Percentiles rank a stretch among this genome's conserved stretches.
Evolutionary conservation across 164 flowering plant species (phyloP).

Genomic region (Vitis rotundifolia): DNA sequence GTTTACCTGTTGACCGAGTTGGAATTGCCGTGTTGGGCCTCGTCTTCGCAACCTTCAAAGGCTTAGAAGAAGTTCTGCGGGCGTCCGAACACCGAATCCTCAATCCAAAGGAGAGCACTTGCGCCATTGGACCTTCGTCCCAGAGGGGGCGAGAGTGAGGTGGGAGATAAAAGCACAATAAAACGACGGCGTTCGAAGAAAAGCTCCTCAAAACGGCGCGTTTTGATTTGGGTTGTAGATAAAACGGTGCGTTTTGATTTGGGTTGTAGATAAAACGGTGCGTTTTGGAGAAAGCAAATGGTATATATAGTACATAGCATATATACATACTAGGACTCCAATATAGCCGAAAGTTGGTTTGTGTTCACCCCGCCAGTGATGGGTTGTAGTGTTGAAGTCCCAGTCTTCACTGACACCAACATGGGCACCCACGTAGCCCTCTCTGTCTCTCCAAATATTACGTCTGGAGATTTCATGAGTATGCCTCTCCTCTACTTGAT

Average conservation of each 20-base stretch:
- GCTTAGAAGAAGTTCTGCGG: slow-evolving; percentile 11
- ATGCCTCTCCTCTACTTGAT: slow-evolving; percentile 1
- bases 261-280: too few relatives aligned
- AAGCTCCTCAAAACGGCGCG: too few relatives aligned
- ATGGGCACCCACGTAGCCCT: slow-evolving; percentile 50
- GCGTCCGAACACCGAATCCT: slow-evolving; percentile 8
- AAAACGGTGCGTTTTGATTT: too few relatives aligned
- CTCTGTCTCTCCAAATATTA: slow-evolving; percentile 31
- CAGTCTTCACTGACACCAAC: slow-evolving; percentile 45
- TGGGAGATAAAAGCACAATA: too few relatives aligned
- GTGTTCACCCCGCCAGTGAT: slow-evolving; percentile 1
- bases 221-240: too few relatives aligned
- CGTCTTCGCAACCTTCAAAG: slow-evolving; percentile 2
- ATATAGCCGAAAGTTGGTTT: too few relatives aligned
- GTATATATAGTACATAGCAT: too few relatives aligned
- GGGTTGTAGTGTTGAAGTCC: slow-evolving; percentile 22
- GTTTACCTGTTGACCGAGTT: slow-evolving; percentile 17
- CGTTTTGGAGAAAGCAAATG: too few relatives aligned
- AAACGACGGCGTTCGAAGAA: too few relatives aligned
- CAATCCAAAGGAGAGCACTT: slow-evolving; percentile 10
- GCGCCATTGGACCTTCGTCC: slow-evolving; percentile 18
- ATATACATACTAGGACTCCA: too few relatives aligned
- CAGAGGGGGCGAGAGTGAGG: too few relatives aligned
- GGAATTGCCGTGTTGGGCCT: slow-evolving; percentile 9
- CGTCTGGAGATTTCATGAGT: slow-evolving; percentile 46